Conservation (phyloP, 2,329 filamentous ascomycete species). For the Lecanoromycetidae sp. region DNA sequence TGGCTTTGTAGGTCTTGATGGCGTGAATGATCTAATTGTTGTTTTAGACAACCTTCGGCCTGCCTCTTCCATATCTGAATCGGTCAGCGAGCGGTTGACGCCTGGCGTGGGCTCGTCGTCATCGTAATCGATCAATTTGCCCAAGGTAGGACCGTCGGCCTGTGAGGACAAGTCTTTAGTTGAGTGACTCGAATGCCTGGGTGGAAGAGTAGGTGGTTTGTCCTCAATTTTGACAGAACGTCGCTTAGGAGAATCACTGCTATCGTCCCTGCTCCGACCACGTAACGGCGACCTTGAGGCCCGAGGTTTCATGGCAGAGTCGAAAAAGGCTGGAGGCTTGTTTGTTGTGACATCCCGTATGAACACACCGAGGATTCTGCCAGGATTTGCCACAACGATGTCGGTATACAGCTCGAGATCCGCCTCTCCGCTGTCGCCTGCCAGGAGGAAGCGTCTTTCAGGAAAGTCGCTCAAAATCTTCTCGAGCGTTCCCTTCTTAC, state of each 20-base stretch:
- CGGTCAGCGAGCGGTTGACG: slow-evolving; percentile 18
- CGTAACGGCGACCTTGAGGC: slow-evolving; percentile 22
- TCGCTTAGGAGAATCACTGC: not conserved
- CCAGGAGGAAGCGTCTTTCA: slow-evolving; percentile 72
- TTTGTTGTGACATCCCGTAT: slow-evolving; percentile 90
- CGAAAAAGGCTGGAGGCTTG: slow-evolving; percentile 63
- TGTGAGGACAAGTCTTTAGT: slow-evolving; percentile 21
- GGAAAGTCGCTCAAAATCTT: slow-evolving; percentile 83
- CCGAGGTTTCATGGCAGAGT: slow-evolving; percentile 39
- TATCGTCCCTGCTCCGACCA: slow-evolving; percentile 20
- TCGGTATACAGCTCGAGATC: slow-evolving; percentile 97
- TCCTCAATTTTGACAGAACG: slow-evolving; percentile 9
- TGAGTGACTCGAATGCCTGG: slow-evolving; percentile 22
- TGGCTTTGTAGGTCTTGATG: slow-evolving; percentile 35
- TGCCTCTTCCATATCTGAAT: slow-evolving; percentile 21
- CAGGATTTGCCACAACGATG: slow-evolving; percentile 71
- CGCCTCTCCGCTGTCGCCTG: slow-evolving; percentile 92
- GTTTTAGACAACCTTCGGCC: slow-evolving; percentile 5
- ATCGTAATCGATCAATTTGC: slow-evolving; percentile 26
- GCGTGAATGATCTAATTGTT: slow-evolving; percentile 22
- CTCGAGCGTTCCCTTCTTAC: slow-evolving; percentile 80
- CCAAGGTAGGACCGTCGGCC: slow-evolving; percentile 22
- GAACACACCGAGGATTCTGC: slow-evolving; percentile 73
- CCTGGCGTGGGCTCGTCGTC: slow-evolving; percentile 17
- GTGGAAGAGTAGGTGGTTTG: slow-evolving; percentile 30